These are phyloP conservation scores for Wallacemonas sp. DNA, from an alignment of 208 protist genomes.

Conservation along the genomic window DNA sequence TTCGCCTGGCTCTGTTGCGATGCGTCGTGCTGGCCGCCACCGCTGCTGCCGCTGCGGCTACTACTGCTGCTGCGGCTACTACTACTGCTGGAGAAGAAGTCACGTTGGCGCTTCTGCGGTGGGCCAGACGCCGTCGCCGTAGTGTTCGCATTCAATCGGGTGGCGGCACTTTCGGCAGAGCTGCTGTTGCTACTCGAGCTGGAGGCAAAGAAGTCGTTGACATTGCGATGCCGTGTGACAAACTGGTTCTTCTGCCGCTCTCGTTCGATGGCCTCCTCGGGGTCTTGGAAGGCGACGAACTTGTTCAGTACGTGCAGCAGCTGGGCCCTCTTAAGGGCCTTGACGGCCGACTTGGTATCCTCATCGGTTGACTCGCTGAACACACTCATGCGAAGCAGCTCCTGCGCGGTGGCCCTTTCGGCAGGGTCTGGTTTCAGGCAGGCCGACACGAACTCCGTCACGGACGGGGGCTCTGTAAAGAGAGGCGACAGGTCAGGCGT, in stretches of 20 bases:
- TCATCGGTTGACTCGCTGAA: slow-evolving; percentile 71
- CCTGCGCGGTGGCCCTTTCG: slow-evolving; percentile 60
- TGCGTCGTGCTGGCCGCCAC: not conserved
- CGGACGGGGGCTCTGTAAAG: slow-evolving; percentile 57
- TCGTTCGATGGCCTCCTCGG: slow-evolving; percentile 23
- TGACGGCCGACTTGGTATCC: slow-evolving; percentile 65
- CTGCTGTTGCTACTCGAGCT: slow-evolving; percentile 11
- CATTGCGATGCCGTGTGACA: slow-evolving; percentile 1
- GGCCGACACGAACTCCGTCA: slow-evolving; percentile 83
- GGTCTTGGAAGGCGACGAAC: slow-evolving; percentile 84
- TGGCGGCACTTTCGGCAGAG: not conserved
- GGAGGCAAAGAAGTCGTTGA: slow-evolving; percentile 18
- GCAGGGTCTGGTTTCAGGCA: slow-evolving; percentile 75
- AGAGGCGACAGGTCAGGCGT: slow-evolving; percentile 80
- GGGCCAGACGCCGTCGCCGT: not conserved
- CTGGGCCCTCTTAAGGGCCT: slow-evolving; percentile 75
- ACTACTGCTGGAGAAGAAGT: slow-evolving; percentile 20
- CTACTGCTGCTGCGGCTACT: not conserved
- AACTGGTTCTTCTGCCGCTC: slow-evolving; percentile 3
- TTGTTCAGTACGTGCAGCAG: slow-evolving; percentile 84
- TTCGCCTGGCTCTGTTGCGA: not conserved
- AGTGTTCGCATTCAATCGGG: not conserved
- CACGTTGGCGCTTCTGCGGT: not conserved
- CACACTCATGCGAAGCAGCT: slow-evolving; percentile 76
- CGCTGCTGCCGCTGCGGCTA: not conserved